These are phyloP conservation scores for Ceratocystis variospora DNA, from an alignment of 2,329 filamentous ascomycete genomes.

Conservation along the genomic window DNA sequence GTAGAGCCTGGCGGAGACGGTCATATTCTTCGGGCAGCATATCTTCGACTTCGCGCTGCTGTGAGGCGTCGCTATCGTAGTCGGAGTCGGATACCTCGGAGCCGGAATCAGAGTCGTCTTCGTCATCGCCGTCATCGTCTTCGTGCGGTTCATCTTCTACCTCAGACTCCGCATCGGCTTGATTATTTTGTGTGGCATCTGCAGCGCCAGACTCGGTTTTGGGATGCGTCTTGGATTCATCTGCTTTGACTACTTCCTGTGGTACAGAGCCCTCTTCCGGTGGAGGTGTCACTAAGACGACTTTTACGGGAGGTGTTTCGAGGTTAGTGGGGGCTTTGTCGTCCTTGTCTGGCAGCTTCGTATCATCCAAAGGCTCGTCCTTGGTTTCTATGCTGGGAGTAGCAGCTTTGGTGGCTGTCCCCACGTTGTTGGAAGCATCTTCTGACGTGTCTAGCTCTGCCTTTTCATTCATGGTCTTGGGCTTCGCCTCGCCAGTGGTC, in stretches of 20 bases:
- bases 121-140: not conserved
- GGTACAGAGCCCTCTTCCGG: slow-evolving; percentile 8
- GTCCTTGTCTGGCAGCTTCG: slow-evolving; percentile 3
- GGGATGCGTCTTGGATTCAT: not conserved
- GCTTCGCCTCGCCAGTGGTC: slow-evolving; percentile 24
- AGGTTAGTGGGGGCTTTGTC: not conserved
- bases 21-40: slow-evolving; percentile 16
- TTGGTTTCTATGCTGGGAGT: not conserved
- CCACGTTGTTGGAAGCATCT: slow-evolving; percentile 1
- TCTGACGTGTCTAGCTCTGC: slow-evolving; percentile 21
- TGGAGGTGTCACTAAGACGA: slow-evolving; percentile 8
- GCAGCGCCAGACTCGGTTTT: not conserved
- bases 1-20: slow-evolving; percentile 20
- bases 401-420: not conserved
- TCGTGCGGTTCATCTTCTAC: not conserved
- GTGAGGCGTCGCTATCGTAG: slow-evolving; percentile 11
- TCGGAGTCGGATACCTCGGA: slow-evolving; percentile 4
- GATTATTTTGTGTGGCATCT: not conserved
- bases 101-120: not conserved
- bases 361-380: slow-evolving; percentile 18
- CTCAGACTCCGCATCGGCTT: not conserved
- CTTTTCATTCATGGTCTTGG: slow-evolving; percentile 23
- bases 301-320: not conserved
- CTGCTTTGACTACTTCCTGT: not conserved
- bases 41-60: slow-evolving; percentile 10